Evolutionary conservation across 495 filamentous ascomycete species (phyloP).

Genomic region (Penicillium pancosmium): DNA sequence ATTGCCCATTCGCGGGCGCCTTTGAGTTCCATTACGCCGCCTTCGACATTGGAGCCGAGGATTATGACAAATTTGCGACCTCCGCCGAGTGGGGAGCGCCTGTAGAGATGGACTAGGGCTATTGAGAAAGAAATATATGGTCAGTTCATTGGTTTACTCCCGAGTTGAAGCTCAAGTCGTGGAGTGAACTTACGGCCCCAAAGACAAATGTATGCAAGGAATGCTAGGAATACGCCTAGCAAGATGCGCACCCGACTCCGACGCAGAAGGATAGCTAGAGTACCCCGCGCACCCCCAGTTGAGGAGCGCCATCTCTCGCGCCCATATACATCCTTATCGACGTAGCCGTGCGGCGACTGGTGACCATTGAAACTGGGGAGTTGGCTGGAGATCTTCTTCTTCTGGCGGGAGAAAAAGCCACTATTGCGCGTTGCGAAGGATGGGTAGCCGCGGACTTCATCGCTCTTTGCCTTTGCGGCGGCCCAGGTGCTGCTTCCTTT

Average conservation of each 20-base stretch:
- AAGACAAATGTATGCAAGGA: constrained; percentile 65
- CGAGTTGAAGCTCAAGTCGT: background rate
- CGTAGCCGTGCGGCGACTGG: constrained; percentile 48
- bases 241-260: constrained; percentile 63
- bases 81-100: constrained; percentile 68
- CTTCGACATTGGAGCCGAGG: constrained; percentile 88
- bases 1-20: constrained; percentile 97
- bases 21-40: constrained; percentile 99
- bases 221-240: constrained; percentile 59
- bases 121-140: background rate
- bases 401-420: constrained; percentile 81
- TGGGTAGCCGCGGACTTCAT: constrained; percentile 74
- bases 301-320: constrained; percentile 40
- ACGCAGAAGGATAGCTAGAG: constrained; percentile 44
- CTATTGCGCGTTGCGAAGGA: constrained; percentile 79
- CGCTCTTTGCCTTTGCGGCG: constrained; percentile 72
- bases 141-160: background rate
- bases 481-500: constrained; percentile 70
- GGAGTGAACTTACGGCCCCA: constrained; percentile 43
- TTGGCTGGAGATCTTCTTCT: constrained; percentile 70
- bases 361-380: constrained; percentile 66
- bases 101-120: constrained; percentile 51
- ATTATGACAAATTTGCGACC: constrained; percentile 94
- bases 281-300: constrained; percentile 23
- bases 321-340: constrained; percentile 78